phyloP scores from a whole-genome alignment of 257 asterid species.

The Nicotiana tomentosiformis region DNA sequence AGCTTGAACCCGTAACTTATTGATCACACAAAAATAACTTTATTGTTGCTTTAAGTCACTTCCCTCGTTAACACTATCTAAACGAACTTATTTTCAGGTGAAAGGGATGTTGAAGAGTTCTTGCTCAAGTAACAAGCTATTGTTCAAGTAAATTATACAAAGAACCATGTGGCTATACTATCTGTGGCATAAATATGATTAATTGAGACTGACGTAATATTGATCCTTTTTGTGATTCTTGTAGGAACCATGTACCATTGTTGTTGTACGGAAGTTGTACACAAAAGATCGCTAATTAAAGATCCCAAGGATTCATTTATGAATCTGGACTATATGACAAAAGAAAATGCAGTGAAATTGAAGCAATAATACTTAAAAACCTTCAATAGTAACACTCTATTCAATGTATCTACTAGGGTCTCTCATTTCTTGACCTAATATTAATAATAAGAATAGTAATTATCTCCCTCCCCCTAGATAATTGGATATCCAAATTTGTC shows the following conservation, averaged over 20 bases:
- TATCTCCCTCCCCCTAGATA: constrained; percentile 11
- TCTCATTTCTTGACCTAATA: background rate
- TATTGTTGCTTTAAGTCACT: too few species aligned
- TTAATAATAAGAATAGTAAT: background rate
- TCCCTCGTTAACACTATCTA: too few species aligned
- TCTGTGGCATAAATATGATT: background rate
- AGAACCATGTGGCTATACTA: background rate
- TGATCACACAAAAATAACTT: too few species aligned
- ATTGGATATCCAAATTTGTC: constrained; percentile 22
- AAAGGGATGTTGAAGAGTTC: background rate
- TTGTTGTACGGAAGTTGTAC: constrained; percentile 46
- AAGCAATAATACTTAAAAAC: background rate
- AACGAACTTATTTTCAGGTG: too few species aligned
- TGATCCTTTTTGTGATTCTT: background rate
- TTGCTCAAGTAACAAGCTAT: background rate
- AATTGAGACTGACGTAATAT: background rate
- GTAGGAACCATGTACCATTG: background rate
- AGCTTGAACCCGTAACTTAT: too few species aligned
- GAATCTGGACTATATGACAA: constrained; percentile 46
- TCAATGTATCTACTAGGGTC: background rate
- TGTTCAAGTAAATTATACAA: background rate
- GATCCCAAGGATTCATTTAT: constrained; percentile 22
- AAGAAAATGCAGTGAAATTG: constrained; percentile 4
- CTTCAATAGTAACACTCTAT: background rate
- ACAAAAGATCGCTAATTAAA: background rate